Evolutionary conservation across 1,284 basidiomycete species (phyloP), one percentile per base, ranked within the genome.

Genomic region (Neotropicomus parvogracilis): DNA sequence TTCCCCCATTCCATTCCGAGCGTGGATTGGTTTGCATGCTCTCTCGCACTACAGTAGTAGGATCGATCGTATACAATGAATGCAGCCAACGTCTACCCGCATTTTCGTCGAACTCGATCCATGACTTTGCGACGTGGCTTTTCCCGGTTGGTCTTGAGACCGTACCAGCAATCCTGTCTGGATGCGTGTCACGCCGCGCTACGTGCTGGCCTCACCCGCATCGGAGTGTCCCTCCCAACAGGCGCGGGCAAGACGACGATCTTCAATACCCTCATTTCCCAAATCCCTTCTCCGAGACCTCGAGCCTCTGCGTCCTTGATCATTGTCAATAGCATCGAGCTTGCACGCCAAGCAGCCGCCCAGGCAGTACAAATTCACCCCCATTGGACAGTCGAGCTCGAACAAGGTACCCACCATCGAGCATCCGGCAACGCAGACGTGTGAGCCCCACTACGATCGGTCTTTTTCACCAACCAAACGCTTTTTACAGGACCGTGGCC

Each of bases 181-280:
- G 71, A 81, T 17, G 81, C 89, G 4, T 97, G 94, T 62, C 71
- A 86, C 3, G 75, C 79, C 11, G 89, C 93, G 2, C 72, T 97
- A 17, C 62, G 69, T 21, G 64, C 70, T 20, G 80, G 82, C 13
- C 77, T 70, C 24, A 81, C 81, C 2, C 84, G 94, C 19, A 88
- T 97, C 40, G 94, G 94, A n/a, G 90, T 95, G 19, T 95, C 89
- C 12, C 76, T 93, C 1, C 93, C 94, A 10, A 97, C 95, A 17
- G 91, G 92, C 11, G 83, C 89, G 24, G 95, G 95, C 8, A 98
- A 98, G 68, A 97, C 95, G 1, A 91, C 90, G 1, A 88, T 95
- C 49, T 98, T 95, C 70, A 85, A 93, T 43, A 80, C 81, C 6
- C 76, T 95, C 16, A 74, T 95, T 10, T 80, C 83, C 9, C 75